Evolutionary conservation across 768 basidiomycete genomes (phyloP).

Genomic region (Phanerochaete carnosa): DNA sequence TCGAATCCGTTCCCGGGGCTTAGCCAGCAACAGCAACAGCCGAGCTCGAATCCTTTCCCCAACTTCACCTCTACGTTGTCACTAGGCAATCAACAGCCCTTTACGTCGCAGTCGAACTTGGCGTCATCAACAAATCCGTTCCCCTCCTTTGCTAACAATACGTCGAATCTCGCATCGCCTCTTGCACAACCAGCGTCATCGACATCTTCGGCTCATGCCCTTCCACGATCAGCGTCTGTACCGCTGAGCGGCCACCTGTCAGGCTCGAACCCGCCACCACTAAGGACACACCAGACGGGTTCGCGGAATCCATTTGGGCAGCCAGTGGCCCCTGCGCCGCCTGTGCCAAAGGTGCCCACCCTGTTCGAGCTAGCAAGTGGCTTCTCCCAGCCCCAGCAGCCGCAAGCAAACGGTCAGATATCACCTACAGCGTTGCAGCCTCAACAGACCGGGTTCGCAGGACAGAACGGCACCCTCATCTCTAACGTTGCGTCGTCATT

Average conservation of each 20-base stretch:
- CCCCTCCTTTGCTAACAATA: conserved; percentile 8
- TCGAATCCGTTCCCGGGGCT: conserved; percentile 19
- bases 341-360: conserved; percentile 75
- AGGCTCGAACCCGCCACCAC: conserved; percentile 50
- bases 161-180: conserved; percentile 8
- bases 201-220: conserved; percentile 27
- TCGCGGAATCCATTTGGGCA: conserved; percentile 94
- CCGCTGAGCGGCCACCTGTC: conserved; percentile 51
- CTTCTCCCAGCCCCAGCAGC: conserved; percentile 25
- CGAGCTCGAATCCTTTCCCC: conserved; percentile 46
- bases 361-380: conserved; percentile 75
- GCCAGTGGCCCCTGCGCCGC: conserved; percentile 54
- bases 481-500: conserved; percentile 76
- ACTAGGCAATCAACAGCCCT: conserved; percentile 7
- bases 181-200: conserved; percentile 16
- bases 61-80: conserved; percentile 15
- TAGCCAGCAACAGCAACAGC: conserved; percentile 64
- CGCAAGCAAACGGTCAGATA: conserved; percentile 17
- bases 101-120: neutral
- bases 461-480: conserved; percentile 45
- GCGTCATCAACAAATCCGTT: conserved; percentile 4
- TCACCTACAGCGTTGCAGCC: conserved; percentile 1
- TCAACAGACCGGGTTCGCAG: conserved; percentile 14
- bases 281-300: conserved; percentile 89
- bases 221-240: conserved; percentile 68